Percentiles rank a stretch among this genome's conserved stretches.
phyloP scores from a whole-genome alignment of 139 green algal genomes.

The Chlorella vulgaris region DNA sequence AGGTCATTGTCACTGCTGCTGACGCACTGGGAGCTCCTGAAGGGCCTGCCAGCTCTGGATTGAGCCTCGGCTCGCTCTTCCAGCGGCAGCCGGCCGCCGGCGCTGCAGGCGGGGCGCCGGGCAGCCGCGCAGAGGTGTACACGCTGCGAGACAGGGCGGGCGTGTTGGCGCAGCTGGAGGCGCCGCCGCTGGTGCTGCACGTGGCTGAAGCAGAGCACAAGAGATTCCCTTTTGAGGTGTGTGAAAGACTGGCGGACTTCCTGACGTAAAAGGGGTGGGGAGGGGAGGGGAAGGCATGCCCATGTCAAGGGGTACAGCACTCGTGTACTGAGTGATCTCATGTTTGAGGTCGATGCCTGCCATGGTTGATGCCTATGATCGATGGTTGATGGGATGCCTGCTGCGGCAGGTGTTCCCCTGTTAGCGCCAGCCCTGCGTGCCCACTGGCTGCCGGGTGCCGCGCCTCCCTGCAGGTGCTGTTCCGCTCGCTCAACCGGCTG shows the following conservation, averaged over 20 bases:
- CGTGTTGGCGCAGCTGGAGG: slow-evolving; percentile 79
- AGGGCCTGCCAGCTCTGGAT: background rate
- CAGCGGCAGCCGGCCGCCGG: slow-evolving; percentile 16
- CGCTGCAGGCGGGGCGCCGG: background rate
- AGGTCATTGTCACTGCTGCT: slow-evolving; percentile 26
- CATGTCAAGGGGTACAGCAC: too few species aligned
- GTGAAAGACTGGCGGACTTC: too few species aligned
- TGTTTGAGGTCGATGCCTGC: too few species aligned
- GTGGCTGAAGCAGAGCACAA: slow-evolving; percentile 72
- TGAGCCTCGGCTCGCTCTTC: slow-evolving; percentile 43
- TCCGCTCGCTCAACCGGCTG: slow-evolving; percentile 92
- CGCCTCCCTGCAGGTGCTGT: slow-evolving; percentile 69
- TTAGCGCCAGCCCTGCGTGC: background rate
- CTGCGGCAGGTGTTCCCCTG: background rate
- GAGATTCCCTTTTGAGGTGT: slow-evolving; percentile 84
- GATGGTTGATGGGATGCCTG: background rate
- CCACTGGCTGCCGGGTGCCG: background rate
- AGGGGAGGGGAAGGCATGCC: background rate
- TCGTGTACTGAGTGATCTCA: too few species aligned
- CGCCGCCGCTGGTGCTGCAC: slow-evolving; percentile 87
- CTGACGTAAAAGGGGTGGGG: background rate
- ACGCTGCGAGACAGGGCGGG: slow-evolving; percentile 69
- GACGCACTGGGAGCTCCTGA: slow-evolving; percentile 66
- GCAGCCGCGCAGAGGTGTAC: slow-evolving; percentile 55
- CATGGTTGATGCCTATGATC: too few species aligned